Conservation (phyloP, 1,284 basidiomycete species). For the Austroboletus novae-zelandiae region DNA sequence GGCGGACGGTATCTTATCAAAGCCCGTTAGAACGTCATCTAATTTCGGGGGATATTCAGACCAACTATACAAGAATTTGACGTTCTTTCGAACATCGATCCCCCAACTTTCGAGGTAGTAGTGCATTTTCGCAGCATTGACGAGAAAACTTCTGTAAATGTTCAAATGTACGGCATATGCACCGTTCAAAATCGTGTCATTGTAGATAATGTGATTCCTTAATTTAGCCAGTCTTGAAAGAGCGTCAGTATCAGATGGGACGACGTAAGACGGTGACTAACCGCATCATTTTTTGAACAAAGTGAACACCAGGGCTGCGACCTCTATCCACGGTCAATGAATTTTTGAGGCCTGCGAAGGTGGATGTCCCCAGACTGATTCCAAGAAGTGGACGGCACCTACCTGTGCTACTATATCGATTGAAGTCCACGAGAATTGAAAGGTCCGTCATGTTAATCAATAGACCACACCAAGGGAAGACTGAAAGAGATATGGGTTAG, state of each 20-base stretch:
- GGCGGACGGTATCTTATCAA: conserved; percentile 52
- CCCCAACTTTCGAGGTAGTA: conserved; percentile 72
- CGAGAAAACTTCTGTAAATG: conserved; percentile 83
- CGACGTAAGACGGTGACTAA: conserved; percentile 34
- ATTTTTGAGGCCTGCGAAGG: conserved; percentile 50
- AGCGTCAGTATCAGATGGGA: conserved; percentile 4
- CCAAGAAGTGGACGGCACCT: conserved; percentile 20
- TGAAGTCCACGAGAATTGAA: conserved; percentile 75
- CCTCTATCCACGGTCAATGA: conserved; percentile 67
- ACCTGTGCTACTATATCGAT: conserved; percentile 62
- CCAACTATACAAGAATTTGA: conserved; percentile 55
- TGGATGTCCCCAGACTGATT: not conserved
- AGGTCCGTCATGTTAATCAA: conserved; percentile 73
- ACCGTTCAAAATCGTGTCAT: conserved; percentile 74
- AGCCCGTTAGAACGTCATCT: not conserved
- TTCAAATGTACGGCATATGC: conserved; percentile 68
- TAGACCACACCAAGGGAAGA: conserved; percentile 90
- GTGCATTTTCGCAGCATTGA: conserved; percentile 87
- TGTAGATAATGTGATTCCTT: conserved; percentile 72
- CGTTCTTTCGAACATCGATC: conserved; percentile 41
- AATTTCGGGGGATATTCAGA: conserved; percentile 12
- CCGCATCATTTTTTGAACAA: conserved; percentile 69
- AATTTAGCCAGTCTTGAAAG: conserved; percentile 58
- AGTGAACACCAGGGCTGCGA: conserved; percentile 54
- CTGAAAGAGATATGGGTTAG: conserved; percentile 28